These are phyloP conservation scores for Hypocrella siamensis DNA, from an alignment of 2,329 filamentous ascomycete species.

Conservation along the genomic window DNA sequence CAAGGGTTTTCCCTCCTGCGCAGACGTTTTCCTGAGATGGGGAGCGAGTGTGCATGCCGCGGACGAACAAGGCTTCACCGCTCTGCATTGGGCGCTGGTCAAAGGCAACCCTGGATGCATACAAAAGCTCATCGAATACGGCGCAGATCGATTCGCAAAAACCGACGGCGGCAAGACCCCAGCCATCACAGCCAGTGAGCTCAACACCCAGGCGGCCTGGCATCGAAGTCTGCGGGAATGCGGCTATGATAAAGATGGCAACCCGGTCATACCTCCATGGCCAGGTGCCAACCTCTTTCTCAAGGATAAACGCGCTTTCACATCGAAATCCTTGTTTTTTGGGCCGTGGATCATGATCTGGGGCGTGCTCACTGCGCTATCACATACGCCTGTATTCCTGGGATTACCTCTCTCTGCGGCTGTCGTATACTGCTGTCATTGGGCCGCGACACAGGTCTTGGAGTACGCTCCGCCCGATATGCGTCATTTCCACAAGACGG, in stretches of 20 bases:
- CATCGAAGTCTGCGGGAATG: slow-evolving; percentile 67
- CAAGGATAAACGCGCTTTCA: slow-evolving; percentile 62
- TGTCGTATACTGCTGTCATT: slow-evolving; percentile 57
- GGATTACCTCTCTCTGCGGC: slow-evolving; percentile 58
- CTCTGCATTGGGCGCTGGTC: slow-evolving; percentile 90
- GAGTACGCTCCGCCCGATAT: slow-evolving; percentile 77
- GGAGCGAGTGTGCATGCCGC: slow-evolving; percentile 82
- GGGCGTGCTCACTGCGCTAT: slow-evolving; percentile 53
- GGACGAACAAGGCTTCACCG: slow-evolving; percentile 87
- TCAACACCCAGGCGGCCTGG: slow-evolving; percentile 76
- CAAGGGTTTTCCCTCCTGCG: slow-evolving; percentile 85
- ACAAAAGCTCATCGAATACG: slow-evolving; percentile 89
- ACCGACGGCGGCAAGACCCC: slow-evolving; percentile 87
- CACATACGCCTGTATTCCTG: slow-evolving; percentile 56
- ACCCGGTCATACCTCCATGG: slow-evolving; percentile 52
- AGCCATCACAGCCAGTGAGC: slow-evolving; percentile 68
- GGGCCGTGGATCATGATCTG: slow-evolving; percentile 73
- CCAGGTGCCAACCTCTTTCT: slow-evolving; percentile 57
- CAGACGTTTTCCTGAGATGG: slow-evolving; percentile 87
- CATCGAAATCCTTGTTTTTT: slow-evolving; percentile 77
- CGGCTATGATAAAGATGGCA: slow-evolving; percentile 69
- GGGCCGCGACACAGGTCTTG: slow-evolving; percentile 59
- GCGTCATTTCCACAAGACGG: slow-evolving; percentile 78
- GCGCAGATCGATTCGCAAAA: slow-evolving; percentile 80
- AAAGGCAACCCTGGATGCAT: slow-evolving; percentile 83